Evolutionary conservation across 352 stramenopile genomes (phyloP).

Genomic region (Pythium rhizo-oryzae): DNA sequence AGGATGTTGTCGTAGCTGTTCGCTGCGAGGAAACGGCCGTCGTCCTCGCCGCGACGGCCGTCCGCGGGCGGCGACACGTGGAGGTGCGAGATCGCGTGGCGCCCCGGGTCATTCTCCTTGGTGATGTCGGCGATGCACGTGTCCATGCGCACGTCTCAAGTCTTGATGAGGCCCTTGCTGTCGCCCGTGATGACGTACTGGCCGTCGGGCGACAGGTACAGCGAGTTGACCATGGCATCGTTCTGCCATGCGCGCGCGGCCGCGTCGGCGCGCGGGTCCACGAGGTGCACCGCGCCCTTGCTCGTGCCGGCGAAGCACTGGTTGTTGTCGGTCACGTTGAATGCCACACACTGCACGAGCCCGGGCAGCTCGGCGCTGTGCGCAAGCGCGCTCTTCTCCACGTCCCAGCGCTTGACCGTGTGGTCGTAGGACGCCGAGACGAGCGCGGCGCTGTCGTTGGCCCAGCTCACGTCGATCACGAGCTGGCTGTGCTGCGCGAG

Average conservation of each 20-base stretch:
- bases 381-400: slow-evolving; percentile 71
- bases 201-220: slow-evolving; percentile 77
- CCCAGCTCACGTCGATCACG: slow-evolving; percentile 88
- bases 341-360: slow-evolving; percentile 85
- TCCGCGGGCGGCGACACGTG: slow-evolving; percentile 77
- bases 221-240: slow-evolving; percentile 86
- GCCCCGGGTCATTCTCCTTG: slow-evolving; percentile 72
- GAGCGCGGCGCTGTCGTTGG: slow-evolving; percentile 71
- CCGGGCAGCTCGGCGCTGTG: slow-evolving; percentile 71
- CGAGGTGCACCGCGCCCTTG: slow-evolving; percentile 76
- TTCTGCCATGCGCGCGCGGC: slow-evolving; percentile 64
- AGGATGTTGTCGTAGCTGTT: slow-evolving; percentile 92
- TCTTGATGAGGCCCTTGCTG: slow-evolving; percentile 89
- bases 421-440: slow-evolving; percentile 87
- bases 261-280: slow-evolving; percentile 63
- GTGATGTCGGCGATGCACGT: slow-evolving; percentile 78
- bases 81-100: slow-evolving; percentile 83
- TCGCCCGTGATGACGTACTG: slow-evolving; percentile 83
- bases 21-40: slow-evolving; percentile 78
- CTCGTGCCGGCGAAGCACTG: slow-evolving; percentile 84
- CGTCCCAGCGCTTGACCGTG: slow-evolving; percentile 88
- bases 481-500: slow-evolving; percentile 78
- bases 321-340: slow-evolving; percentile 82
- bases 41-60: slow-evolving; percentile 56
- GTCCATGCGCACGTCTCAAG: slow-evolving; percentile 86